These are phyloP conservation scores for Manihot esculenta DNA, from an alignment of 441 rosid species.

Conservation along the genomic window DNA sequence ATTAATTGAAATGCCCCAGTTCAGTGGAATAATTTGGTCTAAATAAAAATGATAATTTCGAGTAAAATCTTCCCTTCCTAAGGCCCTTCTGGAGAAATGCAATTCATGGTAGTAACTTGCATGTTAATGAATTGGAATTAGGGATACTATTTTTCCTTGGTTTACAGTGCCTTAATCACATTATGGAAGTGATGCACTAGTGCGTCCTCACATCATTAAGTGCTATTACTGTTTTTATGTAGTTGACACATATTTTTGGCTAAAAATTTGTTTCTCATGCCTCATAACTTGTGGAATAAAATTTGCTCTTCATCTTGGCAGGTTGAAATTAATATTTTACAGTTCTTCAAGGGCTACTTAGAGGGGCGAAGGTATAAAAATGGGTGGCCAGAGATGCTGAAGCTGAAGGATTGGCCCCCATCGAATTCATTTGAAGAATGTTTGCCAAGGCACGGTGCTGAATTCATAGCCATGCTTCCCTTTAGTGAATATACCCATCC, in stretches of 20 bases:
- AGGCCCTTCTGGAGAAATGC: not conserved
- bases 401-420: constrained; percentile 93
- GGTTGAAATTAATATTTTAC: constrained; percentile 51
- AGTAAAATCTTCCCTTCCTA: not conserved
- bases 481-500: constrained; percentile 79
- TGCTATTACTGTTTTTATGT: not conserved
- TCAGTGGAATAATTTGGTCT: not conserved
- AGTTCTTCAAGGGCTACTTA: constrained; percentile 66
- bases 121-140: not conserved
- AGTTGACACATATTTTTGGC: not conserved
- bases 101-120: not conserved
- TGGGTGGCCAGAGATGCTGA: constrained; percentile 68
- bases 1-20: not conserved
- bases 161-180: not conserved
- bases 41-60: not conserved
- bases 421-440: constrained; percentile 54
- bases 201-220: not conserved
- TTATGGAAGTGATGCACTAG: not conserved
- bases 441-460: constrained; percentile 74
- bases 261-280: not conserved
- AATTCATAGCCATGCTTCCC: constrained; percentile 68
- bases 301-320: constrained; percentile 23
- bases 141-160: not conserved
- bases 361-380: constrained; percentile 40
- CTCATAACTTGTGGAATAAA: not conserved